These are phyloP conservation scores for Pseudonitzschia multiseries DNA, from an alignment of 108 stramenopile species.

Conservation along the genomic window DNA sequence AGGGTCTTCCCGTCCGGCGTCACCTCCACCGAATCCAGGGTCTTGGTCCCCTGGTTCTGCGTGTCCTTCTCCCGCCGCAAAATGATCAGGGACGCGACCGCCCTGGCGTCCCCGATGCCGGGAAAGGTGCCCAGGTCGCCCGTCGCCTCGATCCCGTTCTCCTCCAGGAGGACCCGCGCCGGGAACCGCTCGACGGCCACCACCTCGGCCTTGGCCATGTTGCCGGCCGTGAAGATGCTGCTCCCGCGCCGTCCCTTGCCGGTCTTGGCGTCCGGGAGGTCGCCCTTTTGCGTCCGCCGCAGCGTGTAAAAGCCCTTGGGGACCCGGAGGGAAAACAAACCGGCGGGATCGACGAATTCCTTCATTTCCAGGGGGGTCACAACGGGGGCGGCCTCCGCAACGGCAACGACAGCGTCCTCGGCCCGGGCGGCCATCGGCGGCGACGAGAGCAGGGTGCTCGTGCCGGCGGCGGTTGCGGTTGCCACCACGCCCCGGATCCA, in stretches of 20 bases:
- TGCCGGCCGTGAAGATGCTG: constrained; percentile 83
- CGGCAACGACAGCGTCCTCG: constrained; percentile 1
- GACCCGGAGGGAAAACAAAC: constrained; percentile 58
- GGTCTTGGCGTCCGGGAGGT: constrained; percentile 81
- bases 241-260: constrained; percentile 78
- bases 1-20: constrained; percentile 66
- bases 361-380: constrained; percentile 57
- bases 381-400: background rate
- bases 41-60: constrained; percentile 44
- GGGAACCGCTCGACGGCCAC: constrained; percentile 85
- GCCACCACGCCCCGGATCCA: background rate
- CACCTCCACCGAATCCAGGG: constrained; percentile 41
- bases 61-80: constrained; percentile 72
- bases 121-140: constrained; percentile 74
- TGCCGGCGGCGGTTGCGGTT: background rate
- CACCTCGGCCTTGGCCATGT: constrained; percentile 84
- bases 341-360: constrained; percentile 62
- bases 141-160: constrained; percentile 72
- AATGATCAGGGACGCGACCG: constrained; percentile 66
- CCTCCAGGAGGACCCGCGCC: constrained; percentile 58
- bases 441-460: background rate
- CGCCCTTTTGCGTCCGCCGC: constrained; percentile 75
- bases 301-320: constrained; percentile 70
- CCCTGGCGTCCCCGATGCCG: constrained; percentile 57
- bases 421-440: constrained; percentile 2